Evolutionary conservation across 1,284 basidiomycete species (phyloP), one percentile per base, ranked within the genome.

Genomic region (Apiotrichum laibachii): DNA sequence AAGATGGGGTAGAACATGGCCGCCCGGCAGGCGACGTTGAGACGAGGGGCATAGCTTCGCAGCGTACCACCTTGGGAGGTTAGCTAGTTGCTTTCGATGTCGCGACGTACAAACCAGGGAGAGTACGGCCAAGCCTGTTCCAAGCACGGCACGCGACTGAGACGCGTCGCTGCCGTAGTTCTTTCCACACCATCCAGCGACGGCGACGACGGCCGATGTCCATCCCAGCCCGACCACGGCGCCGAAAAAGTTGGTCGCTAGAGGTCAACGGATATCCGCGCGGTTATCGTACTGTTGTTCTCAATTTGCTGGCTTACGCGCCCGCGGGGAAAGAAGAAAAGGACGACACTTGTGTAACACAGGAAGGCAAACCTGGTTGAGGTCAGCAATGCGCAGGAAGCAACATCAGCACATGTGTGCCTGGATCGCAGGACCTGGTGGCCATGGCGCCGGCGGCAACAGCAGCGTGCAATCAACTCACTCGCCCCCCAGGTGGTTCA

Each of bases 251-350:
- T 53, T 42, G 15, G 44, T 51, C 5, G 50, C 58, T 60, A 39
- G 12, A 15, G 9, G 53, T 51, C 13, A 58, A 48, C 47, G 26
- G 26, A 31, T 31, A 31, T 26, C 10, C n/a, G 33, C 33, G 40
- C 16, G n/a, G 45, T 12, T 11, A 6, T 50, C 72, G 66, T 35
- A 76, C 75, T 63, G 34, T 71, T 74, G 16, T 60, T 57, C 63
- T 79, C 76, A 8, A 77, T 45, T 49, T 77, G 72, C n/a, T 67
- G 60, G n/a, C 67, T 66, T 5, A 78, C 64, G 0, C 68, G 66
- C 2, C 72, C 72, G n/a, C 67, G 60, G 0, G 78, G 77, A 46
- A 79, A 78, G 66, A 76, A 80, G 70, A 78, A 79, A 15, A 80
- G 70, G 11, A 76, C 52, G 21, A 73, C 61, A 5, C 71, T 65